A percentile compares a stretch with the other conserved stretches of the same genome.
Evolutionary conservation across 371 early-diverging fungal species (phyloP).

Genomic region (Rhizopus microsporus): DNA sequence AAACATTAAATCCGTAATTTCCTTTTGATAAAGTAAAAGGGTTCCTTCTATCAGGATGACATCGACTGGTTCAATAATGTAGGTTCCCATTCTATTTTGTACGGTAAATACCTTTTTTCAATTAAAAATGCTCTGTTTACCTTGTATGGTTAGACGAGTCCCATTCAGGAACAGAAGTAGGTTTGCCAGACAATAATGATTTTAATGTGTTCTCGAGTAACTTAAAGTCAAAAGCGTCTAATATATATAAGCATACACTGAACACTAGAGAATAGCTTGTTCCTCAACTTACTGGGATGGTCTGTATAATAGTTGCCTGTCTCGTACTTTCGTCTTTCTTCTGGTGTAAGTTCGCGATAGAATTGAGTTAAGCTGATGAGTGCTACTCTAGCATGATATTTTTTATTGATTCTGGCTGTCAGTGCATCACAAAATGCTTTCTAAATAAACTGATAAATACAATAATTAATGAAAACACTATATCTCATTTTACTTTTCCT

Average conservation of each 20-base stretch:
- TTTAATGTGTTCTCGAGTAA: slow-evolving; percentile 46
- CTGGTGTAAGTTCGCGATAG: slow-evolving; percentile 51
- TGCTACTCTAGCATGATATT: slow-evolving; percentile 37
- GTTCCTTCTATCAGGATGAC: slow-evolving; percentile 68
- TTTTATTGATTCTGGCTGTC: slow-evolving; percentile 26
- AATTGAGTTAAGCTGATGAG: slow-evolving; percentile 58
- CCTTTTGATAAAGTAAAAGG: slow-evolving; percentile 55
- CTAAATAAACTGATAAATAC: slow-evolving; percentile 4
- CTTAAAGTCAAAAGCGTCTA: slow-evolving; percentile 63
- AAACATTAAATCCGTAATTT: slow-evolving; percentile 56
- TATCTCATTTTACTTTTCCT: slow-evolving; percentile 36
- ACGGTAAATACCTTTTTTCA: neutral
- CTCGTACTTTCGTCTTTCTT: slow-evolving; percentile 43
- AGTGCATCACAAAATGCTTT: slow-evolving; percentile 31
- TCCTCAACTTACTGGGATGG: slow-evolving; percentile 47
- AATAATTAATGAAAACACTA: neutral
- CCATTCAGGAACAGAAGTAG: slow-evolving; percentile 55
- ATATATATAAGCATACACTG: neutral
- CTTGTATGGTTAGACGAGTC: slow-evolving; percentile 47
- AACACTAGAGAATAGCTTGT: slow-evolving; percentile 12
- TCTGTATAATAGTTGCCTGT: slow-evolving; percentile 52
- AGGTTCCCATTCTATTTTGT: slow-evolving; percentile 27
- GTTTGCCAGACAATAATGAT: slow-evolving; percentile 44
- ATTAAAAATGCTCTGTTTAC: slow-evolving; percentile 20
- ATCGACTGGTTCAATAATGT: slow-evolving; percentile 47